A percentile compares a stretch with the other conserved stretches of the same genome.
Evolutionary conservation across 345 rosid genomes (phyloP).

Genomic region (Lumnitzera racemosa): DNA sequence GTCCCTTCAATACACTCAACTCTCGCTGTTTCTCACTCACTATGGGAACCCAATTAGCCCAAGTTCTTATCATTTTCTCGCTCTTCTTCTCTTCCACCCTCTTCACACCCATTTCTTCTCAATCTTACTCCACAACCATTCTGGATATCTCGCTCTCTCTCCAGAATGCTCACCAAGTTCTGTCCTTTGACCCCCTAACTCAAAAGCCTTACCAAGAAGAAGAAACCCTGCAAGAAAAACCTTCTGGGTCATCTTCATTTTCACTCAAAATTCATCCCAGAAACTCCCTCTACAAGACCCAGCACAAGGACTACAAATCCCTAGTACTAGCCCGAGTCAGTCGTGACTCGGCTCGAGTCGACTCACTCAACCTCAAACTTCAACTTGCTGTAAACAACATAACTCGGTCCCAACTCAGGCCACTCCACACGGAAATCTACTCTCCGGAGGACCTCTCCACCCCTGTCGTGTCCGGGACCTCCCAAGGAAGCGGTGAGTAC

Average conservation of each 20-base stretch:
- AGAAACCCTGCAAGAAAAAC: not conserved
- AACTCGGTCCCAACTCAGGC: constrained; percentile 45
- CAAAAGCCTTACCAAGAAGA: not conserved
- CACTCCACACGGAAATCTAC: constrained; percentile 23
- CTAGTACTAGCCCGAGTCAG: constrained; percentile 52
- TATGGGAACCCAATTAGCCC: no score
- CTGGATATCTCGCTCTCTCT: constrained; percentile 13
- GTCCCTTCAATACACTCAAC: no score
- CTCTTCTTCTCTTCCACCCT: not conserved
- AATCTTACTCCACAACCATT: not conserved
- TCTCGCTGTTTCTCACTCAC: no score
- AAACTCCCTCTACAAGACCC: constrained; percentile 33
- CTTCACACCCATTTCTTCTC: constrained; percentile 1
- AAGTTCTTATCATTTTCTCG: no score
- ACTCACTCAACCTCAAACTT: constrained; percentile 31
- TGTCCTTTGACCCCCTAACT: constrained; percentile 11
- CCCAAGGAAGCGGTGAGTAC: constrained; percentile 94
- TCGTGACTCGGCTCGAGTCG: constrained; percentile 73
- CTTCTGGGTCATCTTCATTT: constrained; percentile 25
- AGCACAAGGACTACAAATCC: constrained; percentile 48
- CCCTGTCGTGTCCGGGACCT: constrained; percentile 62
- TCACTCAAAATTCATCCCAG: constrained; percentile 58
- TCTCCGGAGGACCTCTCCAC: constrained; percentile 46
- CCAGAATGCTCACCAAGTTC: constrained; percentile 8
- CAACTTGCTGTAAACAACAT: constrained; percentile 37